A percentile compares a stretch with the other conserved stretches of the same genome.
phyloP scores from a whole-genome alignment of 2,329 filamentous ascomycete genomes.

The Colletotrichum agaves region DNA sequence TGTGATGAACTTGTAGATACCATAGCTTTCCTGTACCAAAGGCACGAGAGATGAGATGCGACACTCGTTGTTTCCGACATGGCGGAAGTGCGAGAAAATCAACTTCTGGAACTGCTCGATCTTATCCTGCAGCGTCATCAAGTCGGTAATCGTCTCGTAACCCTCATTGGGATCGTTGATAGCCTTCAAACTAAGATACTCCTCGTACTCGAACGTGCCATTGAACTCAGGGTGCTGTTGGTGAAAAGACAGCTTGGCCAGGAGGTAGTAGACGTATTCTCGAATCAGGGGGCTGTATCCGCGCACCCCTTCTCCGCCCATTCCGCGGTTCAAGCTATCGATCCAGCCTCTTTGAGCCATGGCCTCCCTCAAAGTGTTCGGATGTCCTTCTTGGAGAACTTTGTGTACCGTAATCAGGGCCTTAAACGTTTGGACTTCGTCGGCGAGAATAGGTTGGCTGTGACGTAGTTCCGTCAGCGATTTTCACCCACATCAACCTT shows the following conservation, averaged over 20 bases:
- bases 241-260: constrained; percentile 96
- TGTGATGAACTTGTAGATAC: constrained; percentile 99
- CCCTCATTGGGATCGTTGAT: constrained; percentile 99
- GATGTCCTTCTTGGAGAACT: constrained; percentile 96
- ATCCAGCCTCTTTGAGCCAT: constrained; percentile 91
- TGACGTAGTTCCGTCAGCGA: constrained; percentile 1
- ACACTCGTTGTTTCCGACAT: constrained; percentile 94
- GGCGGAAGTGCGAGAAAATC: constrained; percentile 95
- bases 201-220: constrained; percentile 98
- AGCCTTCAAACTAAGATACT: constrained; percentile 97
- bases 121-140: constrained; percentile 97
- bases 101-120: constrained; percentile 99
- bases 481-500: neutral
- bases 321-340: constrained; percentile 87
- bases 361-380: constrained; percentile 85
- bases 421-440: constrained; percentile 99
- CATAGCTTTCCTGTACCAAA: constrained; percentile 96
- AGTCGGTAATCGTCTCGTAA: constrained; percentile 94
- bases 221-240: constrained; percentile 98
- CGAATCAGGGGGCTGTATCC: constrained; percentile 93
- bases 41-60: constrained; percentile 93
- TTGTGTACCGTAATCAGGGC: constrained; percentile 97
- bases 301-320: constrained; percentile 84
- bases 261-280: constrained; percentile 95
- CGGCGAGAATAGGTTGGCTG: constrained; percentile 96